These are phyloP conservation scores for Miamiensis avidus DNA, from an alignment of 169 alveolate genomes.

Conservation along the genomic window DNA sequence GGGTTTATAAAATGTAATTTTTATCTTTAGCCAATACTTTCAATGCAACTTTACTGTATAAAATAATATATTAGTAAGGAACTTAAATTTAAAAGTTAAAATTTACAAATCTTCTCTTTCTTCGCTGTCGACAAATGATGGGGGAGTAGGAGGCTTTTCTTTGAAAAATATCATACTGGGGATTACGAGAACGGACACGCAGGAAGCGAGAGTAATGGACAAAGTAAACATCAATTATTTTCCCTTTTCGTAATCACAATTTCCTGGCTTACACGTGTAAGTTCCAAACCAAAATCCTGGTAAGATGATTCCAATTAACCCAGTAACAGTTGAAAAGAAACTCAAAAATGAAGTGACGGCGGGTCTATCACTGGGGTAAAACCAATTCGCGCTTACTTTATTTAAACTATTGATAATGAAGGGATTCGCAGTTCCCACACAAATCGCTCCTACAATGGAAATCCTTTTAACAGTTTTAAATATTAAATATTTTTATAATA, in stretches of 20 bases:
- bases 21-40: constrained; percentile 3
- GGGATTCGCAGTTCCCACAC: constrained; percentile 28
- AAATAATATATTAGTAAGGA: too few species aligned
- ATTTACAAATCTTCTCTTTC: constrained; percentile 20
- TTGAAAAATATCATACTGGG: neutral
- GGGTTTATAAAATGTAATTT: constrained; percentile 7
- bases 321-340: constrained; percentile 25
- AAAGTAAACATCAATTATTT: neutral
- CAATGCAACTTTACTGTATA: neutral
- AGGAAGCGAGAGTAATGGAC: neutral
- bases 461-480: too few species aligned
- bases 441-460: constrained; percentile 6
- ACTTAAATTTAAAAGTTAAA: too few species aligned
- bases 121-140: constrained; percentile 1
- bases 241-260: neutral
- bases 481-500: too few species aligned
- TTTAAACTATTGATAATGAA: constrained; percentile 18
- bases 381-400: constrained; percentile 16
- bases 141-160: constrained; percentile 38
- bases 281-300: constrained; percentile 23
- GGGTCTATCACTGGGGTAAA: constrained; percentile 12
- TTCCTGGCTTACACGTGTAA: neutral
- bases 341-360: constrained; percentile 22
- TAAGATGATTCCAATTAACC: neutral
- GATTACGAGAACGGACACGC: neutral